Base-by-base conservation (phyloP, 2,329 filamentous ascomycete species). In the Thielaviopsis musarum region DNA sequence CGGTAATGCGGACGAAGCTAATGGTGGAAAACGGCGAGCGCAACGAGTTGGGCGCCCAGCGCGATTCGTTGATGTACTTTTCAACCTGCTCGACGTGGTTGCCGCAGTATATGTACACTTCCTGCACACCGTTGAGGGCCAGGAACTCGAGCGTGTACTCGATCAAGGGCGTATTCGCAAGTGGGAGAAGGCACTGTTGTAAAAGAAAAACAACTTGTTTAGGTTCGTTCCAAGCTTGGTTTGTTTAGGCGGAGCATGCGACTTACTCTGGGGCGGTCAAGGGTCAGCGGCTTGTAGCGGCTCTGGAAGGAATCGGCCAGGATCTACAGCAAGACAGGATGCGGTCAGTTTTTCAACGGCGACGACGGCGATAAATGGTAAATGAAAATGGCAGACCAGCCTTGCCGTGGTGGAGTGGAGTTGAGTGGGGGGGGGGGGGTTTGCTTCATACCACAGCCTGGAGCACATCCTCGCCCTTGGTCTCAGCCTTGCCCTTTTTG, bases 131-230 rank as follows among this genome's bases (percentile, higher is more conserved):
- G 61, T 93, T 90, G 78, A 91, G 91, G 64, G 90, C 90, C 0
- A 98, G 83, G 67, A 95, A 97, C 69, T 97, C 91, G 67, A 97
- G 83, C 3, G 91, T 97, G 70, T 98, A 97, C 71, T 98, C 93
- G 73, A 98, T 95, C 63, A 98, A 77, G 41, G 93, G 91, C 1
- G 85, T 91, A 70, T 97, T 97, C 62, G 89, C 93, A 62, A 98
- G 79, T 12, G 91, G 90, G 6, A 98, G 78, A 34, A 98, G 84
- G 75, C 93, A 97, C 88, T 94, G 67, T 30, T 28, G 22, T 22
- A n/a, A 45, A 22, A 49, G 26, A 22, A 17, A 49, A 17, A 34
- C 10, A 34, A 5, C 6, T 34, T 34, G 21, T 60, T 65, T 59
- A 66, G 63, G 55, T 59, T 62, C 56, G 63, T 53, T 13, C 26